Base-by-base conservation (phyloP, 495 filamentous ascomycete genomes). In the Chaetomidium leptoderma region DNA sequence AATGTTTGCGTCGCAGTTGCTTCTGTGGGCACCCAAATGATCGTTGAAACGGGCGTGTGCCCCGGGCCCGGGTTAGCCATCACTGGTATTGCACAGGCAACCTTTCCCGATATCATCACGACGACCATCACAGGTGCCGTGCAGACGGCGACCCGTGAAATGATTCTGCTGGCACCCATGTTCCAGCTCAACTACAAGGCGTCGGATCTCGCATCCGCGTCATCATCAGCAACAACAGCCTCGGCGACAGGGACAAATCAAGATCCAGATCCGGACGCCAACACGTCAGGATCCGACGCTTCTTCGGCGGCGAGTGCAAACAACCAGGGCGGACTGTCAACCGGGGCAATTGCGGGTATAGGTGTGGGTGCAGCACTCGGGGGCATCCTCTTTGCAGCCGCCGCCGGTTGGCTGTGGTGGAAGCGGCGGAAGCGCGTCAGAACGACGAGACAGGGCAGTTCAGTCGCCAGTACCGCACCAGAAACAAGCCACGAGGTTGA, bases 171-270 rank as follows among this genome's bases (percentile, higher is more conserved):
- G 3, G 43, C 53, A 3, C 53, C 43, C 21, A 56, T 56, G 53
- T 56, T 56, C 23, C 53, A 56, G 32, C 33, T 56, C 5, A 56
- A 56, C 17, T 48, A 37, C 13, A 43, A 19, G 21, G 1, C 53
- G 6, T 56, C 53, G 1, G 53, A 56, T 30, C 42, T 56, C n/a
- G n/a, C n/a, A n/a, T n/a, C n/a, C 2, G 23, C 21, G 8, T 21
- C 53, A 0, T 3, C 32, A 5, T 17, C 21, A n/a, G n/a, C n/a
- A n/a, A n/a, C n/a, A 0, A 19, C 32, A 14, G 2, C 16, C 7
- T 16, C 42, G 13, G 13, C 30, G 21, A 6, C 30, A n/a, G n/a
- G n/a, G n/a, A 0, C 13, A 17, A 10, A 7, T 3, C 1, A 24
- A 2, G 6, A n/a, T 23, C 5, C 24, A 9, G 14, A 19, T 4